Base-by-base conservation (phyloP, 2,329 filamentous ascomycete species). In the Aspergillus terreus region DNA sequence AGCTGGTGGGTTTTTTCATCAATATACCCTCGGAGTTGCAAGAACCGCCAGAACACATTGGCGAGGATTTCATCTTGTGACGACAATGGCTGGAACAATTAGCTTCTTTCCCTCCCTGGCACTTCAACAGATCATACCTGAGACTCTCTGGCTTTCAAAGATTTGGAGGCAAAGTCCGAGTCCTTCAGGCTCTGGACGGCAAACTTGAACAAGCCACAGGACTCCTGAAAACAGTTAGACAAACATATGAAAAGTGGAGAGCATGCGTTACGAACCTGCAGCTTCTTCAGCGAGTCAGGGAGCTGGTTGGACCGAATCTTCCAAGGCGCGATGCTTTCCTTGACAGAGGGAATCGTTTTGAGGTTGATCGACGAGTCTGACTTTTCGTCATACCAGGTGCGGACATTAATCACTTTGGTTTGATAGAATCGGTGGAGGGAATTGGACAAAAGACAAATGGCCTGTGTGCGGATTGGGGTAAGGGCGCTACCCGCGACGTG, bases 11-110 rank as follows among this genome's bases (percentile, higher is more conserved):
- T 21, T 53, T 82, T 80, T 44, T 82, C 78, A 60, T 94, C 83
- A 44, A 95, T 79, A 63, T 96, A 99, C 21, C 87, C 91, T 53
- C 92, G 84, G 45, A 97, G 79, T 65, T 96, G 90, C 19, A 99
- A 79, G 71, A 96, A 94, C 50, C 91, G 84, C 87, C 90, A 96
- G 52, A 92, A 80, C 6, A 86, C 83, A 62, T 96, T 89, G 15
- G 90, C 76, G 21, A 81, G 75, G 49, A 92, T 81, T 63, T 94
- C 88, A 14, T 87, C 80, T 56, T 86, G 82, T n/a, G 86, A 82
- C 53, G 79, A 82, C 7, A 81, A 67, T 12, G 67, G 64, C 72
- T 80, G 49, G 14, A 27, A 52, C 40, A 49, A 56, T 58, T 43
- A 56, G 52, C 27, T n/a, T 41, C 33, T 12, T 46, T 46, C 36